Percentiles rank a stretch among this genome's conserved stretches.
Conservation (phyloP, 2,329 filamentous ascomycete genomes). For the Geosmithia flava region DNA sequence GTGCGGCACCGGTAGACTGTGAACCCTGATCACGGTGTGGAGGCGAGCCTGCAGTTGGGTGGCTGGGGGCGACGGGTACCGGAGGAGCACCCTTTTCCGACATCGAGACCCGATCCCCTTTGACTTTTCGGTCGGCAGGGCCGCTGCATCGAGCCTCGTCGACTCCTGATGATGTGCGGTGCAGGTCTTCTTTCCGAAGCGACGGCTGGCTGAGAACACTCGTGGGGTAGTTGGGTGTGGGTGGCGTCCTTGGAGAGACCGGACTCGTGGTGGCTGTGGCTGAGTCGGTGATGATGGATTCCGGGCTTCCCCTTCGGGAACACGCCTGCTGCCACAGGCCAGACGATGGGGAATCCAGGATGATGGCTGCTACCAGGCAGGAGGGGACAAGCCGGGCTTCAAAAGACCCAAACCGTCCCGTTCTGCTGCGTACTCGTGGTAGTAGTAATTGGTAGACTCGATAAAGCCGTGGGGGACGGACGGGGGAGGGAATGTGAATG, state of each 20-base stretch:
- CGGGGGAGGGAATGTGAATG: background rate
- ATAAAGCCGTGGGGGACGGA: background rate
- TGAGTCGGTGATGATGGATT: conserved; percentile 17
- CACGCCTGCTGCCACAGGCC: conserved; percentile 22
- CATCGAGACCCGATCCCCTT: conserved; percentile 51
- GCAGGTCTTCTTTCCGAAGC: background rate
- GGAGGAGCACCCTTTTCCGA: conserved; percentile 47
- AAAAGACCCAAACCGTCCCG: conserved; percentile 21
- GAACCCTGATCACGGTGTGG: conserved; percentile 5
- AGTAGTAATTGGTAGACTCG: background rate
- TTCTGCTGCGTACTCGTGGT: background rate
- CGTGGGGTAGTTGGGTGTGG: conserved; percentile 17
- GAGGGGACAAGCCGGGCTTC: conserved; percentile 17
- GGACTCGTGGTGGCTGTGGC: conserved; percentile 15
- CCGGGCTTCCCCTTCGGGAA: conserved; percentile 15
- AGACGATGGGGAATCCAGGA: conserved; percentile 19
- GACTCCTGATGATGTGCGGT: background rate
- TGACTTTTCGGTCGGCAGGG: conserved; percentile 34
- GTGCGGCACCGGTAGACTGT: background rate
- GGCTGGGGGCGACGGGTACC: conserved; percentile 38
- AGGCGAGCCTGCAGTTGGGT: conserved; percentile 28
- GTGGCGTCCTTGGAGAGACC: conserved; percentile 20
- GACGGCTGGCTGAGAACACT: background rate
- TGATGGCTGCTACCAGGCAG: conserved; percentile 6
- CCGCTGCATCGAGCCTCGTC: conserved; percentile 43